These are phyloP conservation scores for Penicillium sp. DNA, from an alignment of 2,329 filamentous ascomycete species.

Conservation along the genomic window DNA sequence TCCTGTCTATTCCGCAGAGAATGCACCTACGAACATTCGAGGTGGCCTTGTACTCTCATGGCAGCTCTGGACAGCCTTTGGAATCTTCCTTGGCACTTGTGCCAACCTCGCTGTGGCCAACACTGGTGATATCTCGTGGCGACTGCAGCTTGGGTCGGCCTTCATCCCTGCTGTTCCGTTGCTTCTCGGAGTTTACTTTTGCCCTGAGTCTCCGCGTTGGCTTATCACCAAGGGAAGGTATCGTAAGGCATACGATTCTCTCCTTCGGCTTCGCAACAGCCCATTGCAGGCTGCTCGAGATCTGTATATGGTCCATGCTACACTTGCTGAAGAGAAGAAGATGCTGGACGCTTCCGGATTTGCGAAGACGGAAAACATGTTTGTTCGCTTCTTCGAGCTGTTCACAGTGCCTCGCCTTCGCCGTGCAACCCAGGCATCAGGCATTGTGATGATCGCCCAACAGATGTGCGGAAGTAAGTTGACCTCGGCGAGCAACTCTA, in stretches of 20 bases:
- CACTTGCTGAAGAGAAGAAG: conserved; percentile 35
- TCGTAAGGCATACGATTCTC: conserved; percentile 33
- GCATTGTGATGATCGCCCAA: conserved; percentile 33
- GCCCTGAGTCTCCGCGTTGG: conserved; percentile 47
- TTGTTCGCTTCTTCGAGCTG: conserved; percentile 22
- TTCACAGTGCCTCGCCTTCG: conserved; percentile 26
- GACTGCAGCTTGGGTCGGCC: conserved; percentile 50
- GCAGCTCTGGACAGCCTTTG: conserved; percentile 54
- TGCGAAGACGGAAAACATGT: conserved; percentile 16
- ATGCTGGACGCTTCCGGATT: conserved; percentile 15
- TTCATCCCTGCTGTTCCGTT: conserved; percentile 52
- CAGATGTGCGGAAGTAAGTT: conserved; percentile 35
- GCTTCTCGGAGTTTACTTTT: conserved; percentile 48
- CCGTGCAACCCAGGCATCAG: conserved; percentile 30
- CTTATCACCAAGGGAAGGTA: conserved; percentile 36
- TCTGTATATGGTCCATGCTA: conserved; percentile 31
- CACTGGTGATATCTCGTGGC: conserved; percentile 46
- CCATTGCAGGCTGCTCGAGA: conserved; percentile 40
- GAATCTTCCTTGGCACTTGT: conserved; percentile 44
- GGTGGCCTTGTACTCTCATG: conserved; percentile 59
- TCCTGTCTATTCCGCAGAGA: conserved; percentile 58
- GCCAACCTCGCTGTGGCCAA: conserved; percentile 46
- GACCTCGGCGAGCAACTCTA: background rate
- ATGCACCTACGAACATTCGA: conserved; percentile 55
- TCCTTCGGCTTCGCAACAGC: conserved; percentile 38